Evolutionary conservation across 2,329 filamentous ascomycete species (phyloP), one percentile per base, ranked within the genome.

Genomic region (Acephala macrosclerotiorum): DNA sequence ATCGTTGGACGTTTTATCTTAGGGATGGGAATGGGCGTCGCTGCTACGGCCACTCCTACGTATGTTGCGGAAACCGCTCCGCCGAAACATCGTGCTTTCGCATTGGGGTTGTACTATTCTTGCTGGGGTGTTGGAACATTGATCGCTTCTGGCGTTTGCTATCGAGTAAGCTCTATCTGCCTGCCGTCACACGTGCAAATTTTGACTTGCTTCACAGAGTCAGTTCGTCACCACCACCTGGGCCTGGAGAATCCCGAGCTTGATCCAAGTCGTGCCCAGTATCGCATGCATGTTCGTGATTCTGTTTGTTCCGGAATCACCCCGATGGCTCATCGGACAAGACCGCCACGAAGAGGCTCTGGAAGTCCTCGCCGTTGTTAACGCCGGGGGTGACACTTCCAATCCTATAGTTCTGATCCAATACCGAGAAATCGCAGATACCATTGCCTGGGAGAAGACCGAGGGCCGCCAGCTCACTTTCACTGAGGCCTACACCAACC

Each of bases 281-380:
- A 12, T 67, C 12, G 35, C 58, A 26, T 63, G 53, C 57, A 55
- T 66, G 38, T 20, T 61, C n/a, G 20, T 68, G 1, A 59, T 66
- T 12, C 66, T 75, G n/a, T 72, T 75, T 42, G 71, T 77, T 25
- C 76, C 77, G 25, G 87, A 89, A 70, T 87, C 83, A 2, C 87
- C 87, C 0, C 78, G 87, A 61, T 89, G 86, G 87, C 79, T 89
- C 25, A 84, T 87, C 63, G 22, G 75, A 75, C 38, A 69, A 35
- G 56, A 59, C 35, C 56, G 61, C 4, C 35, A 55, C 36, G 56
- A 59, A 25, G 61, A 64, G 25, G 61, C 61, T 16, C 56, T 64
- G 9, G 56, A 64, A 47, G 61, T 64, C 8, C 56, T 87, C 7
- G 78, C 79, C 2, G 81, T 83, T 1, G 79, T 89, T 57, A 86